Base-by-base conservation (phyloP, 2,329 filamentous ascomycete genomes). In the Colletotrichum sp. region DNA sequence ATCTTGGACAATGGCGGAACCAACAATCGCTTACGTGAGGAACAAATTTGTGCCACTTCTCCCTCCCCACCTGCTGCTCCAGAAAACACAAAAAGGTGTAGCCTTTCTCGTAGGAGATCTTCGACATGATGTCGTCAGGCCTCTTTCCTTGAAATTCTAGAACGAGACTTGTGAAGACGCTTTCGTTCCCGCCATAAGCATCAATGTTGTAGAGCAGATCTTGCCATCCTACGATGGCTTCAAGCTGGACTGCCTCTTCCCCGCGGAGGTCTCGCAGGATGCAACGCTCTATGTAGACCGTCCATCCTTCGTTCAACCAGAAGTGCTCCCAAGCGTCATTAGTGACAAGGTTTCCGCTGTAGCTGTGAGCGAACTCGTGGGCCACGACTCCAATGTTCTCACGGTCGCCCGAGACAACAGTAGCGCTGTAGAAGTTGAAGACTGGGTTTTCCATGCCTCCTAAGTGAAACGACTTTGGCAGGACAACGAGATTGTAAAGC, bases 361-460 rank as follows among this genome's bases (percentile, higher is more conserved):
- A 77, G 28, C 68, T 75, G 44, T 77, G 75, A n/a, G 68, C 64
- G 15, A 77, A 68, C 34, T 77, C 70, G 13, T 80, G 79, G 77
- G 72, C 72, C 2, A 72, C 70, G 26, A 72, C 69, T 15, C 21
- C 39, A 10, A 67, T 60, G 34, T 32, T 67, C 18, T 39, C 44
- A 8, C 49, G 18, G 36, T 72, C 70, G 7, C 70, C 70, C 12
- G 70, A 72, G 49, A 67, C 32, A 6, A 39, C 32, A 39, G 95
- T 98, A 2, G 96, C 96, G 3, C 96, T 99, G 2, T 96, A 96
- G 83, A 98, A 98, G 0, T 96, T 98, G 86, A 94, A 98, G 72
- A 98, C 92, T 0, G 96, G 96, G 83, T 98, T 98, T 84, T 98
- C 95, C 94, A 95, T 96, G 4, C 70, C 70, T 24, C 70, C 70